These are phyloP conservation scores for Solanum piurae DNA, from an alignment of 257 asterid species.

Conservation along the genomic window DNA sequence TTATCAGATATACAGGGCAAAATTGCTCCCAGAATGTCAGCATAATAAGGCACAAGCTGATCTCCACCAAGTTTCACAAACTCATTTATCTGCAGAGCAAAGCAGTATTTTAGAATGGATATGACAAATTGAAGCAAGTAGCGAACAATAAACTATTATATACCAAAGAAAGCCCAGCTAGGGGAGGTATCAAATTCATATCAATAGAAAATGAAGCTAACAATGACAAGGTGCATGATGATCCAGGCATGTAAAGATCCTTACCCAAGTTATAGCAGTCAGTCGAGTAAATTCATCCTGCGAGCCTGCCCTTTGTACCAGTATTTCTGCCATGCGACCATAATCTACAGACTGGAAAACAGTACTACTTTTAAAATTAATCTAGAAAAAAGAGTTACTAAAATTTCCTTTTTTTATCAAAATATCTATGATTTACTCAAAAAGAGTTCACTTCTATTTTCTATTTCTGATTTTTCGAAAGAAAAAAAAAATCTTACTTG, in stretches of 20 bases:
- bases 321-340: constrained; percentile 85
- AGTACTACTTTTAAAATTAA: constrained; percentile 13
- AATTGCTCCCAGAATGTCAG: constrained; percentile 93
- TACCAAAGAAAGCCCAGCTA: not conserved
- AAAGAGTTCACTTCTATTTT: not conserved
- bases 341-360: constrained; percentile 77
- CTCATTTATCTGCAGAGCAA: constrained; percentile 64
- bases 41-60: constrained; percentile 92
- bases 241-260: constrained; percentile 8
- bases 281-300: constrained; percentile 71
- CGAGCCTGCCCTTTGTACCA: constrained; percentile 73
- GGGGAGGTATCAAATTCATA: not conserved
- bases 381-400: constrained; percentile 3
- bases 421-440: not conserved
- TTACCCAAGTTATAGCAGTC: constrained; percentile 84
- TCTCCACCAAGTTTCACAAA: constrained; percentile 99
- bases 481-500: not conserved
- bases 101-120: constrained; percentile 6
- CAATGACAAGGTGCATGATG: constrained; percentile 2
- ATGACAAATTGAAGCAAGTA: constrained; percentile 6
- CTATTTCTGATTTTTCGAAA: not conserved
- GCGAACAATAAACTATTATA: not conserved
- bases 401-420: not conserved
- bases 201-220: not conserved
- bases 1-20: constrained; percentile 97